A percentile compares a stretch with the other conserved stretches of the same genome.
Conservation (phyloP, 441 rosid species). For the Populus tomentosa region DNA sequence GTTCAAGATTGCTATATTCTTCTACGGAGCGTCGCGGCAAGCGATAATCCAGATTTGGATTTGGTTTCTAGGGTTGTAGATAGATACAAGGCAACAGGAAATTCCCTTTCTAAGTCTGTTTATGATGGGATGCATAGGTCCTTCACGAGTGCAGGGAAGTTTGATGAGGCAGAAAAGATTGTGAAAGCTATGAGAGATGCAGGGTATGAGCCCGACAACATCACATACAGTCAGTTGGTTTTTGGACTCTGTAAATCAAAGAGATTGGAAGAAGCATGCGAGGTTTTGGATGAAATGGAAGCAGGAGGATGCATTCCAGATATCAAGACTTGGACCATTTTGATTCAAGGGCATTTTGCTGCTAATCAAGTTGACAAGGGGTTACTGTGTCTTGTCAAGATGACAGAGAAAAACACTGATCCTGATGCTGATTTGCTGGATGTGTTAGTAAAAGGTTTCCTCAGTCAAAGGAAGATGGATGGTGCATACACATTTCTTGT, state of each 20-base stretch:
- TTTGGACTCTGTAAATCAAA: slow-evolving; percentile 84
- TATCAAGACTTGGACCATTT: slow-evolving; percentile 84
- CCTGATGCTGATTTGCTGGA: slow-evolving; percentile 65
- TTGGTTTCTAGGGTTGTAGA: slow-evolving; percentile 62
- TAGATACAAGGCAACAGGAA: slow-evolving; percentile 56
- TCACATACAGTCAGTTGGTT: slow-evolving; percentile 75
- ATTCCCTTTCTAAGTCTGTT: slow-evolving; percentile 56
- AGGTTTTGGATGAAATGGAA: slow-evolving; percentile 66
- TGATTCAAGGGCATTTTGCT: slow-evolving; percentile 77
- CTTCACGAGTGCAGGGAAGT: slow-evolving; percentile 52
- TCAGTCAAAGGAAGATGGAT: slow-evolving; percentile 48
- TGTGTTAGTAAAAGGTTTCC: slow-evolving; percentile 60
- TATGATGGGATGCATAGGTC: slow-evolving; percentile 85
- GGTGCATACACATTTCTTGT: slow-evolving; percentile 58
- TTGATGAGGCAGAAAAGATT: slow-evolving; percentile 65
- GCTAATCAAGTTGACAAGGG: slow-evolving; percentile 62
- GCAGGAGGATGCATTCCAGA: slow-evolving; percentile 59
- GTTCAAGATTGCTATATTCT: slow-evolving; percentile 62
- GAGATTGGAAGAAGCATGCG: slow-evolving; percentile 69
- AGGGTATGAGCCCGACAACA: slow-evolving; percentile 76
- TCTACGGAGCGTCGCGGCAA: slow-evolving; percentile 46
- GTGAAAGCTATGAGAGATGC: slow-evolving; percentile 58
- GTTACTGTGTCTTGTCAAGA: slow-evolving; percentile 47
- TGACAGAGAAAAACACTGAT: slow-evolving; percentile 53
- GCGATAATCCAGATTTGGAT: slow-evolving; percentile 46